A percentile compares a stretch with the other conserved stretches of the same genome.
These are phyloP conservation scores for Lonicera japonica DNA, from an alignment of 129 eudicot genomes.

Conservation along the genomic window DNA sequence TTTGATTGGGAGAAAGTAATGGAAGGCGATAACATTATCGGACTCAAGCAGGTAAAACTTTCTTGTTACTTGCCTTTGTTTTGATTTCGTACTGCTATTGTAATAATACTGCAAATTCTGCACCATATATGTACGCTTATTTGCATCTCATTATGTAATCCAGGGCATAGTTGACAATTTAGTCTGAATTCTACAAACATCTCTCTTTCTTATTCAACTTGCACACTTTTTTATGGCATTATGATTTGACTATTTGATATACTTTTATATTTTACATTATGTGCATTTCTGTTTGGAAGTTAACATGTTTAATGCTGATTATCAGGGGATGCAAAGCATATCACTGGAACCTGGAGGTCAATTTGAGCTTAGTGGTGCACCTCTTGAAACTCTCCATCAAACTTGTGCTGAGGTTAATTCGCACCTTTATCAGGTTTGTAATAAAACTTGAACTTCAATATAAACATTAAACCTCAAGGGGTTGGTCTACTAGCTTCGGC, in stretches of 20 bases:
- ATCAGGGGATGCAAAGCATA: slow-evolving; percentile 94
- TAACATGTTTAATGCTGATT: background rate
- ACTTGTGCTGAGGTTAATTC: slow-evolving; percentile 98
- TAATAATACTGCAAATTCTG: background rate
- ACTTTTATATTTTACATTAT: background rate
- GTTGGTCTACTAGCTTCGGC: no score
- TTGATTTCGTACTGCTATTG: background rate
- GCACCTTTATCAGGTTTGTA: slow-evolving; percentile 92
- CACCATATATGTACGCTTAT: background rate
- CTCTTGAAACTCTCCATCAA: slow-evolving; percentile 97
- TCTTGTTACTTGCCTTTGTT: background rate
- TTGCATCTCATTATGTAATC: background rate
- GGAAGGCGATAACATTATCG: slow-evolving; percentile 96
- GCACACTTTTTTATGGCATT: background rate
- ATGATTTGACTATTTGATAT: background rate
- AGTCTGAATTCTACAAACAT: background rate
- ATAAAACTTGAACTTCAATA: background rate
- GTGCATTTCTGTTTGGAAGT: background rate
- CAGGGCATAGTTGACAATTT: no score
- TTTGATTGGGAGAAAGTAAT: slow-evolving; percentile 94
- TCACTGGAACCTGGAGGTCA: slow-evolving; percentile 99
- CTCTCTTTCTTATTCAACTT: background rate
- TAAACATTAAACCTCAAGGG: no score
- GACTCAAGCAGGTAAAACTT: slow-evolving; percentile 74
- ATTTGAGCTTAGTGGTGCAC: slow-evolving; percentile 99